Evolutionary conservation across 2,329 filamentous ascomycete species (phyloP), one percentile per base, ranked within the genome.

Genomic region (Dactylellina drechsleri): DNA sequence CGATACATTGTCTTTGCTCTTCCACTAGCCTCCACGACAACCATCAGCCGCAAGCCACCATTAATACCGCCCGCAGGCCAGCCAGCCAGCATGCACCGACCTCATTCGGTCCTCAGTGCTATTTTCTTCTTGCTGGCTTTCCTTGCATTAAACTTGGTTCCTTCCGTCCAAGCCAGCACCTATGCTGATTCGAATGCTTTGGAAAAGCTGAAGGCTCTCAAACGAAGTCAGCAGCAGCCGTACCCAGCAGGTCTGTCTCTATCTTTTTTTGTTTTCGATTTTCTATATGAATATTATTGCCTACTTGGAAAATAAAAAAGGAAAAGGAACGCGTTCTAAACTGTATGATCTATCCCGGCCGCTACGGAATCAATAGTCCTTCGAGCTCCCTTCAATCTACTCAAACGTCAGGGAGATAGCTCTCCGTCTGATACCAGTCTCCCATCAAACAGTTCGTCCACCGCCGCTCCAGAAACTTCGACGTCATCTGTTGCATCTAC

Each of bases 201-300:
- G n/a, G 70, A 66, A 57, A 60, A 62, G 20, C 57, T 66, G 15
- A 74, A 61, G 52, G 70, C 70, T 18, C 62, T 62, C 53, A 74
- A 67, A 57, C 64, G 70, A 57, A 53, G 60, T 20, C 56, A 74
- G 57, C 70, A 74, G 18, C 43, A 53, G 31, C 23, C 57, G 6
- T 56, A 49, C 4, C 23, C 54, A 10, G 20, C 26, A 59, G 36
- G 61, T 66, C 31, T 18, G 61, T 66, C 15, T 16, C 15, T 5
- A 16, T 15, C 16, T 23, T 16, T 15, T 13, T 18, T 15, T 12
- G 16, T 56, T n/a, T 13, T 6, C 6, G 43, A n/a, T 47, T 47
- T 18, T 5, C 5, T 3, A 47, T 13, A 47, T 47, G 4, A 12
- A 47, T 18, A 18, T 47, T 12, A 16, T 47, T 53, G 53, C 15